phyloP scores from a whole-genome alignment of 1,284 basidiomycete species.

The Moesziomyces sp. region DNA sequence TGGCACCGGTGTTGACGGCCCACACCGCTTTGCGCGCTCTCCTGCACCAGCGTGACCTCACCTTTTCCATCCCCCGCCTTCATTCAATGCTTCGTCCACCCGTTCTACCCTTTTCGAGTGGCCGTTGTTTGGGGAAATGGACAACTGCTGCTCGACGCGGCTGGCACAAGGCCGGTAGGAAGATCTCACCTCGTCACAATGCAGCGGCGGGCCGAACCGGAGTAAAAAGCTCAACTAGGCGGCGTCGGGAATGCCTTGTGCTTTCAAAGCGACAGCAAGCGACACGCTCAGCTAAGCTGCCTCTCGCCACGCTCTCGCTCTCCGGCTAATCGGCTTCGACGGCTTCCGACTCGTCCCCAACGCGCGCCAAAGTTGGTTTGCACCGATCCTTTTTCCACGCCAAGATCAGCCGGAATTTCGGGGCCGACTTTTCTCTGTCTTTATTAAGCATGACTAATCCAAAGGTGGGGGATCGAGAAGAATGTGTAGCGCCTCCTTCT shows the following conservation, averaged over 20 bases:
- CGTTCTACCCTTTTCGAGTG: no score
- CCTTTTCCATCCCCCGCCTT: not conserved
- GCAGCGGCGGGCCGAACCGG: conserved; percentile 20
- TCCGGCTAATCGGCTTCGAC: conserved; percentile 29
- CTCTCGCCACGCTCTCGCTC: not conserved
- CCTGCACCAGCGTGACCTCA: not conserved
- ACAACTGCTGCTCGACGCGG: no score
- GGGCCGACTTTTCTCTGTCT: no score
- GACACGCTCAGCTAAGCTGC: conserved; percentile 15
- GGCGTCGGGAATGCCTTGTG: not conserved
- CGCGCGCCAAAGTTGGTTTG: not conserved
- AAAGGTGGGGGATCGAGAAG: not conserved
- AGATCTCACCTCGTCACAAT: no score
- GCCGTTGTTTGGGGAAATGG: no score
- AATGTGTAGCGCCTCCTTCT: no score
- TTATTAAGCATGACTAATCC: conserved; percentile 1
- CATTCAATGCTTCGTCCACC: not conserved
- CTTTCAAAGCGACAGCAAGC: not conserved
- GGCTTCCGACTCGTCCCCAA: conserved; percentile 8
- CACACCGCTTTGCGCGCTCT: no score
- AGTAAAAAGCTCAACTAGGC: not conserved
- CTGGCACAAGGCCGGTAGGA: no score
- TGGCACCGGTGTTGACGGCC: conserved; percentile 26
- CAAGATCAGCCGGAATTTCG: no score
- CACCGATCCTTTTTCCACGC: no score